phyloP scores from a whole-genome alignment of 768 basidiomycete genomes.

The Kwoniella sp. region DNA sequence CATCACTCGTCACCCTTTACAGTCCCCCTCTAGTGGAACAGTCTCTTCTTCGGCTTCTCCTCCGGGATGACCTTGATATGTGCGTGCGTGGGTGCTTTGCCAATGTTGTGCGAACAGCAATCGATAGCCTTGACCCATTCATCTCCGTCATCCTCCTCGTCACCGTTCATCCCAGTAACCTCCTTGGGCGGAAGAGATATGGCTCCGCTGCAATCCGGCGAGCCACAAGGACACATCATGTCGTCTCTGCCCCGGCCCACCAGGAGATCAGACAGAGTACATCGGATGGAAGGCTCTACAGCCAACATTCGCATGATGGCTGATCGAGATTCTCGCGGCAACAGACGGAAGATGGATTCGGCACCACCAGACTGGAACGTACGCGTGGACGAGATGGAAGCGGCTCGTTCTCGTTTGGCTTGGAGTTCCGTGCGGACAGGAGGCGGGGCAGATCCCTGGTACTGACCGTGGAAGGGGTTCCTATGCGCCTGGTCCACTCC shows the following conservation, averaged over 20 bases:
- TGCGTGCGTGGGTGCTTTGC: conserved; percentile 24
- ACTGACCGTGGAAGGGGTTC: conserved; percentile 10
- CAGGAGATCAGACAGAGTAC: conserved; percentile 86
- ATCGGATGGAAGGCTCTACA: conserved; percentile 80
- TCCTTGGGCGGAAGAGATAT: conserved; percentile 54
- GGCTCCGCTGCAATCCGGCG: conserved; percentile 52
- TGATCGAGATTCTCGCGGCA: conserved; percentile 86
- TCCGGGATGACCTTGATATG: conserved; percentile 50
- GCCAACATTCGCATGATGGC: conserved; percentile 90
- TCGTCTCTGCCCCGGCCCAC: conserved; percentile 73
- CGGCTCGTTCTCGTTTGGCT: conserved; percentile 30
- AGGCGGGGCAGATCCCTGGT: conserved; percentile 1
- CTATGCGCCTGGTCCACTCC: conserved; percentile 7
- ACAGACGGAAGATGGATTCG: conserved; percentile 91
- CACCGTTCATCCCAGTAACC: conserved; percentile 40
- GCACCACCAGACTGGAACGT: conserved; percentile 70
- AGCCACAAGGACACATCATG: conserved; percentile 73
- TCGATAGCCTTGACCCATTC: conserved; percentile 75
- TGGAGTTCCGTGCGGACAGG: conserved; percentile 18
- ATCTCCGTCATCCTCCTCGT: conserved; percentile 66
- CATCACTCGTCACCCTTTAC: neutral
- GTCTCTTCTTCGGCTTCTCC: conserved; percentile 48
- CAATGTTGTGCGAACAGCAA: conserved; percentile 44
- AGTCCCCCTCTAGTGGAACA: conserved; percentile 46
- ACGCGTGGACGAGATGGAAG: conserved; percentile 50